Conservation (phyloP, 345 rosid genomes). For the Cardamine chenopodiifolia region DNA sequence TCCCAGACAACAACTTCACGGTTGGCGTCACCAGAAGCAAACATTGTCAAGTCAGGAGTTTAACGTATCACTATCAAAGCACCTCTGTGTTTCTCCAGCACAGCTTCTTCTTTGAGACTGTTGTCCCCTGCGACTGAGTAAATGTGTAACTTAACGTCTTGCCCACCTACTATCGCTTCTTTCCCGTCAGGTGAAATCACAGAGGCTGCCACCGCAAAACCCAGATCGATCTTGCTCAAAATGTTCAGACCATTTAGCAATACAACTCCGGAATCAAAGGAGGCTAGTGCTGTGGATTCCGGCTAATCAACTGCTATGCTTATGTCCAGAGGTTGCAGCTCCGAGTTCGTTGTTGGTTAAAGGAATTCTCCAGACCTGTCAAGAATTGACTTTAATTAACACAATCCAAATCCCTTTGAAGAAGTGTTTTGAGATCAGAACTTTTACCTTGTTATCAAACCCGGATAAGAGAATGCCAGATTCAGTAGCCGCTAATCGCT, state of each 20-base stretch:
- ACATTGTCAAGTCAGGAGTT: constrained; percentile 74
- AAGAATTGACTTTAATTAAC: constrained; percentile 3
- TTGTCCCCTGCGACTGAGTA: constrained; percentile 59
- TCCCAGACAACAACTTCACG: constrained; percentile 81
- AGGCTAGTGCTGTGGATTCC: constrained; percentile 48
- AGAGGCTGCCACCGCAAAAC: constrained; percentile 62
- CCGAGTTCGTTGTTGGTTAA: constrained; percentile 50
- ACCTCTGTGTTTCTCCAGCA: constrained; percentile 72
- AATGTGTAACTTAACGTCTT: constrained; percentile 72
- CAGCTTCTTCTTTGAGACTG: constrained; percentile 57
- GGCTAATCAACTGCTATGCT: constrained; percentile 55
- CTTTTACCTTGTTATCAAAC: constrained; percentile 51
- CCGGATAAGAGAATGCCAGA: constrained; percentile 55
- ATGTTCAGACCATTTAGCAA: constrained; percentile 56
- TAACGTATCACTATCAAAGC: constrained; percentile 63
- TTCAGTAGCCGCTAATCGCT: constrained; percentile 61
- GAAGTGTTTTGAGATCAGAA: not conserved
- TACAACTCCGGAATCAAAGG: constrained; percentile 62
- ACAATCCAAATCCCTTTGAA: not conserved
- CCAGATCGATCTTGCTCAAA: constrained; percentile 54
- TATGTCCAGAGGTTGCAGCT: constrained; percentile 59
- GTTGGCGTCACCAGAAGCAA: constrained; percentile 70
- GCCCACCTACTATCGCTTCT: constrained; percentile 74
- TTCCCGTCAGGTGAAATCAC: constrained; percentile 65
- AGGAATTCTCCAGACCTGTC: constrained; percentile 64